phyloP scores from a whole-genome alignment of 2,329 filamentous ascomycete genomes.

The Venturia oleaginea region DNA sequence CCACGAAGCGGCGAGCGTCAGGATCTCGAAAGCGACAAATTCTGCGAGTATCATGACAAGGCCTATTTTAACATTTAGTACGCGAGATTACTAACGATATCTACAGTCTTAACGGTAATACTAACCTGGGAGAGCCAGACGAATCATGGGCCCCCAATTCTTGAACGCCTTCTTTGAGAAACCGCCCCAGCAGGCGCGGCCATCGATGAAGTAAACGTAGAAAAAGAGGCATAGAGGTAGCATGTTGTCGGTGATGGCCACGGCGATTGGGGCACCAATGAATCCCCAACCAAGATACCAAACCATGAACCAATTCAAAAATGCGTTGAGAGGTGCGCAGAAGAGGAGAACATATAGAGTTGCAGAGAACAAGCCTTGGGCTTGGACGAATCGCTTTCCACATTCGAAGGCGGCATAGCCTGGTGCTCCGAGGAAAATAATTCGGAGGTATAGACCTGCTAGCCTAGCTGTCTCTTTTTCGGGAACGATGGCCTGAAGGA shows the following conservation, averaged over 20 bases:
- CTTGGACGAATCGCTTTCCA: conserved; percentile 80
- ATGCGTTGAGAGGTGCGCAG: conserved; percentile 70
- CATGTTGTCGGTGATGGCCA: conserved; percentile 64
- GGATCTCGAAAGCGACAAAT: conserved; percentile 84
- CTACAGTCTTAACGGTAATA: too few relatives aligned
- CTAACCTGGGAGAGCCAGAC: conserved; percentile 77
- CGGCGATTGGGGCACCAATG: conserved; percentile 70
- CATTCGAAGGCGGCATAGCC: conserved; percentile 69
- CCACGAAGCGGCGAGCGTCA: conserved; percentile 73
- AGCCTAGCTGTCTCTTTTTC: conserved; percentile 61
- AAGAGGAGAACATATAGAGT: conserved; percentile 76
- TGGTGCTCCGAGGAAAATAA: conserved; percentile 62
- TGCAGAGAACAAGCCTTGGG: conserved; percentile 75
- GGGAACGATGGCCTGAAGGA: conserved; percentile 58
- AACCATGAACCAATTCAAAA: conserved; percentile 74
- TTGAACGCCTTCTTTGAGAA: conserved; percentile 59
- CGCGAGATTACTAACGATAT: too few relatives aligned
- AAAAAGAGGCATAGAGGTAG: conserved; percentile 63
- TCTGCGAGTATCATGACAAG: conserved; percentile 93
- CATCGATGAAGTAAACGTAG: conserved; percentile 64
- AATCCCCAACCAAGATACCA: conserved; percentile 52
- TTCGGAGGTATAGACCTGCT: conserved; percentile 63
- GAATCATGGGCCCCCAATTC: conserved; percentile 80
- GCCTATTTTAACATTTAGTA: too few relatives aligned
- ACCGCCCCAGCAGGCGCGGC: conserved; percentile 71